phyloP scores from a whole-genome alignment of 805 yeast genomes.

The Tetrapisispora pingtungensis region DNA sequence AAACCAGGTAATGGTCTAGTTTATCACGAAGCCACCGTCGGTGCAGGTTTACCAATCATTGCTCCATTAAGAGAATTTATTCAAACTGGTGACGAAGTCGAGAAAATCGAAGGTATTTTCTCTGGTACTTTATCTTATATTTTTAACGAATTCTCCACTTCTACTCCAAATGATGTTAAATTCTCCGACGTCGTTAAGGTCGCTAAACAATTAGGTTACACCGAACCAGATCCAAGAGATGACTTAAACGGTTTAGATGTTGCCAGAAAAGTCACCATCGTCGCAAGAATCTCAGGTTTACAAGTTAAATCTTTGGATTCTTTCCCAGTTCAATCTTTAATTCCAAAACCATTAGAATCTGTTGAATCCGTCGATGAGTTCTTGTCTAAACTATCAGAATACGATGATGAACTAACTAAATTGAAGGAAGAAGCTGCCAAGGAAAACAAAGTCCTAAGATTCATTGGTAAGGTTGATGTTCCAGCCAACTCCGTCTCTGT shows the following conservation, averaged over 20 bases:
- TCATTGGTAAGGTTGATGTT: constrained; percentile 84
- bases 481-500: constrained; percentile 62
- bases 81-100: constrained; percentile 86
- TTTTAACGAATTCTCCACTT: constrained; percentile 83
- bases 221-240: constrained; percentile 99
- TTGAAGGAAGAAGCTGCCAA: constrained; percentile 72
- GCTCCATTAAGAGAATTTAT: constrained; percentile 81
- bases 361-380: constrained; percentile 68
- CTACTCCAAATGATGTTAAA: constrained; percentile 48
- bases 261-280: constrained; percentile 94
- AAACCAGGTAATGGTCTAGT: constrained; percentile 54
- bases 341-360: constrained; percentile 76
- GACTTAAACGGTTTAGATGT: constrained; percentile 97
- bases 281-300: constrained; percentile 87
- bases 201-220: constrained; percentile 88
- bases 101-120: constrained; percentile 88
- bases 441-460: constrained; percentile 82
- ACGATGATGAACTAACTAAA: constrained; percentile 67
- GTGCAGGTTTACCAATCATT: constrained; percentile 95
- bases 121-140: constrained; percentile 94
- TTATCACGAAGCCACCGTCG: constrained; percentile 97
- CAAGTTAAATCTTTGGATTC: constrained; percentile 78
- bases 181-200: constrained; percentile 83
- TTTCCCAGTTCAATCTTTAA: constrained; percentile 88
- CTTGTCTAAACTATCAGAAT: constrained; percentile 68